Evolutionary conservation across 225 moss, liverwort and hornwort species (phyloP).

Genomic region (Neckera pumila): DNA sequence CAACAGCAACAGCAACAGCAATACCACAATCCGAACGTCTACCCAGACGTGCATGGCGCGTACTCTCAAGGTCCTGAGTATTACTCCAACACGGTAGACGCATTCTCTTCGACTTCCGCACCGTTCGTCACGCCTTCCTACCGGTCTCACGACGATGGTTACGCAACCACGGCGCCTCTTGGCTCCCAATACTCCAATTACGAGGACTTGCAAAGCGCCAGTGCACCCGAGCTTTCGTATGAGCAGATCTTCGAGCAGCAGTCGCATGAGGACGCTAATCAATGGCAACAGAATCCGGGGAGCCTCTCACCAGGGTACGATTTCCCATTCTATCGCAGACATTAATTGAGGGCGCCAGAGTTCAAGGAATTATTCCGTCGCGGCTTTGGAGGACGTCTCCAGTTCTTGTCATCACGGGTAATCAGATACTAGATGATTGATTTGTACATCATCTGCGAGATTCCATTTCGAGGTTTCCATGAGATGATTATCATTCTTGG

Average conservation of each 20-base stretch:
- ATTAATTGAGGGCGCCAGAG: neutral
- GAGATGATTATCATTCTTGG: neutral
- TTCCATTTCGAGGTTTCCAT: neutral
- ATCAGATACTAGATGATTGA: neutral
- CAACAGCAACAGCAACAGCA: neutral
- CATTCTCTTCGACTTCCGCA: slow-evolving; percentile 6
- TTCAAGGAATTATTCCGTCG: neutral
- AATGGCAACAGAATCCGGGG: neutral
- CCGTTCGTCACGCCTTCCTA: neutral
- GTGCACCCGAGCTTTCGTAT: slow-evolving; percentile 23
- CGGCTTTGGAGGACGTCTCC: neutral
- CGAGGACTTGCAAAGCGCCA: neutral
- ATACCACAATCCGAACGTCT: neutral
- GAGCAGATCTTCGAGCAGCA: slow-evolving; percentile 40
- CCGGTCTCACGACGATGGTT: neutral
- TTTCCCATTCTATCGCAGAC: slow-evolving; percentile 32
- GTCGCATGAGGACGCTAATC: neutral
- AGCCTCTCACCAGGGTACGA: slow-evolving; percentile 24
- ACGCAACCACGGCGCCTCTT: neutral
- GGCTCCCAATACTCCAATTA: slow-evolving; percentile 16
- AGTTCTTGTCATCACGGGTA: neutral
- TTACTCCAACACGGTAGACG: slow-evolving; percentile 6
- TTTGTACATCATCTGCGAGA: neutral
- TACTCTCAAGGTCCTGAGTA: slow-evolving; percentile 2
- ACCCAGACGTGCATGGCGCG: neutral